Conservation (phyloP, 768 basidiomycete species). For the Fibroporia radiculosa region DNA sequence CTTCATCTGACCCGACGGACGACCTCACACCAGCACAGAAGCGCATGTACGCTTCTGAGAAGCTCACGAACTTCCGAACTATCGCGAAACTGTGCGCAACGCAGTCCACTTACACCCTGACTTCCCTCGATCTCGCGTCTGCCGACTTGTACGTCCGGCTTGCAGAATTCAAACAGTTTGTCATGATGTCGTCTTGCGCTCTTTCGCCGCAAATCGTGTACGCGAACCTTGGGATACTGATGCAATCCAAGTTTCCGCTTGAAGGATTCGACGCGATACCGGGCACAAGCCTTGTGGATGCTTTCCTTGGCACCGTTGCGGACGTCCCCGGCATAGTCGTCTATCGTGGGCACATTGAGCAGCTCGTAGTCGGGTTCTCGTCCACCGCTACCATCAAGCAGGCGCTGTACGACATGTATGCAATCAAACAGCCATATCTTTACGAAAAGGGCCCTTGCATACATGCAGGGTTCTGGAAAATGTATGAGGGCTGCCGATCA, state of each 20-base stretch:
- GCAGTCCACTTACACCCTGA: constrained; percentile 35
- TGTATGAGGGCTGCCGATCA: constrained; percentile 37
- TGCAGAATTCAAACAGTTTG: constrained; percentile 46
- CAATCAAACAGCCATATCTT: constrained; percentile 31
- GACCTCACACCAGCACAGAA: constrained; percentile 23
- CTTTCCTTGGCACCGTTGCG: constrained; percentile 35
- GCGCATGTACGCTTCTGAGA: constrained; percentile 45
- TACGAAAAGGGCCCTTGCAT: constrained; percentile 29
- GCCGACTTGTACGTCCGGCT: constrained; percentile 31
- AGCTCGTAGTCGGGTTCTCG: constrained; percentile 45
- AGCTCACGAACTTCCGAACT: constrained; percentile 47
- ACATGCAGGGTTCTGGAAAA: constrained; percentile 48
- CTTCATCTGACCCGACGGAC: neutral
- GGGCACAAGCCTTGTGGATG: constrained; percentile 27
- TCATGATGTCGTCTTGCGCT: constrained; percentile 32
- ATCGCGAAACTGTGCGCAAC: constrained; percentile 42
- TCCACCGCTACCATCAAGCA: constrained; percentile 40
- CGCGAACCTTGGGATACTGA: constrained; percentile 29
- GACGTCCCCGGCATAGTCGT: constrained; percentile 40
- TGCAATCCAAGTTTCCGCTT: constrained; percentile 39
- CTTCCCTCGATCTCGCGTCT: constrained; percentile 32
- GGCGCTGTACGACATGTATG: constrained; percentile 39
- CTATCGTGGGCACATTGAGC: constrained; percentile 35
- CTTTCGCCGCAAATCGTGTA: constrained; percentile 37
- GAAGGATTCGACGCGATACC: constrained; percentile 36